These are phyloP conservation scores for Oidiodendron maius DNA, from an alignment of 495 filamentous ascomycete genomes.

Conservation along the genomic window DNA sequence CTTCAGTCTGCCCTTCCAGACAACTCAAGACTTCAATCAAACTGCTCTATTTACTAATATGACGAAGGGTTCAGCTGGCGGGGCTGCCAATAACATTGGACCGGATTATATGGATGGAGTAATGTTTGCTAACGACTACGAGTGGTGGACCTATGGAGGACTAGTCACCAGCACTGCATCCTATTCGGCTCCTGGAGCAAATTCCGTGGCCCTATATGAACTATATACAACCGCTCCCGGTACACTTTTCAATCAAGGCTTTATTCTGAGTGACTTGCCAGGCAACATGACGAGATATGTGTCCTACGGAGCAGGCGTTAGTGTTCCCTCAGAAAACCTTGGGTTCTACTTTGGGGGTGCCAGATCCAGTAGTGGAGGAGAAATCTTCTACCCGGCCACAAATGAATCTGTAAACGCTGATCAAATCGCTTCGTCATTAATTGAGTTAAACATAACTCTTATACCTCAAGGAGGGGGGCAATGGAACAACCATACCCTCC, in stretches of 20 bases:
- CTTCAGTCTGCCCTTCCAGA: slow-evolving; percentile 53
- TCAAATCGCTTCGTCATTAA: slow-evolving; percentile 43
- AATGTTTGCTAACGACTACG: slow-evolving; percentile 59
- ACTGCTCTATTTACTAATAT: slow-evolving; percentile 41
- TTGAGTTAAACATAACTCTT: slow-evolving; percentile 52
- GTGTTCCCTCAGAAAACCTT: slow-evolving; percentile 64
- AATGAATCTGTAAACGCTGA: slow-evolving; percentile 30
- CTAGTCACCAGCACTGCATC: slow-evolving; percentile 18
- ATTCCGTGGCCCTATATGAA: slow-evolving; percentile 43
- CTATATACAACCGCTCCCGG: slow-evolving; percentile 41
- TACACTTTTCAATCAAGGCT: slow-evolving; percentile 35
- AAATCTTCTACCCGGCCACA: slow-evolving; percentile 24
- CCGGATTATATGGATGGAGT: slow-evolving; percentile 57
- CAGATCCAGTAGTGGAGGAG: slow-evolving; percentile 37
- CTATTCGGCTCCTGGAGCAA: slow-evolving; percentile 25
- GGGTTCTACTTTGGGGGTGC: slow-evolving; percentile 69
- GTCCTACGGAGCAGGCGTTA: slow-evolving; percentile 56
- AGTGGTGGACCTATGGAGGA: slow-evolving; percentile 51
- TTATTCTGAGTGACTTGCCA: slow-evolving; percentile 31
- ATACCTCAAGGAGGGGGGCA: slow-evolving; percentile 39
- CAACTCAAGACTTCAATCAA: slow-evolving; percentile 37
- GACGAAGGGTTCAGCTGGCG: slow-evolving; percentile 34
- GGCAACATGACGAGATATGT: slow-evolving; percentile 53
- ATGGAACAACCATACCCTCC: slow-evolving; percentile 54
- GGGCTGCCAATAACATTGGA: slow-evolving; percentile 47